These are phyloP conservation scores for Mucor plumbeus DNA, from an alignment of 371 early-diverging fungal species.

Conservation along the genomic window DNA sequence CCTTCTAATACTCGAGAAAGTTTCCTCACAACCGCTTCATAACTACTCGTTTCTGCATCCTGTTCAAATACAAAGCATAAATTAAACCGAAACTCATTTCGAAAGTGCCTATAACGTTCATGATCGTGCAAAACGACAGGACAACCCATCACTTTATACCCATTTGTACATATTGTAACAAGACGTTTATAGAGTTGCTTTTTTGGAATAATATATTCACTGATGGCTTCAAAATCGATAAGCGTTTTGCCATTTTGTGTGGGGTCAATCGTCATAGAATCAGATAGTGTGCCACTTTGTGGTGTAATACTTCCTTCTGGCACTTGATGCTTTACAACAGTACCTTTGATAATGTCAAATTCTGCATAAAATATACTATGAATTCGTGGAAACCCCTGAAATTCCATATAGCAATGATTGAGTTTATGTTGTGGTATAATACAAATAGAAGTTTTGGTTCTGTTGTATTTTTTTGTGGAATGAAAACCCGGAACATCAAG, in stretches of 20 bases:
- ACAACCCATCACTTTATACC: conserved; percentile 79
- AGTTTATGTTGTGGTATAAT: neutral
- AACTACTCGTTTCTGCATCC: conserved; percentile 72
- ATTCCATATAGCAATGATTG: conserved; percentile 39
- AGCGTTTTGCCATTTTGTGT: conserved; percentile 41
- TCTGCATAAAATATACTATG: conserved; percentile 84
- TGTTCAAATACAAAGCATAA: conserved; percentile 90
- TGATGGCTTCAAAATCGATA: conserved; percentile 85
- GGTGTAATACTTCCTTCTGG: conserved; percentile 78
- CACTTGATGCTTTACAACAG: conserved; percentile 82
- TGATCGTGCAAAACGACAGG: conserved; percentile 77
- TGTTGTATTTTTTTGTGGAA: neutral
- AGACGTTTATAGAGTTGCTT: conserved; percentile 78
- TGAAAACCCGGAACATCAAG: neutral
- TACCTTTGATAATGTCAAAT: conserved; percentile 86
- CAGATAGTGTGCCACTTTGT: conserved; percentile 2
- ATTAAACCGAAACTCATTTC: conserved; percentile 90
- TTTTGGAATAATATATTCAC: conserved; percentile 90
- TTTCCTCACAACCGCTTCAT: conserved; percentile 83
- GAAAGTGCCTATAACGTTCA: conserved; percentile 64
- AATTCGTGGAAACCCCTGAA: conserved; percentile 77
- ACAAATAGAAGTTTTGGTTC: no score
- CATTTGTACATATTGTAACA: conserved; percentile 74
- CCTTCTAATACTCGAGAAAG: conserved; percentile 78
- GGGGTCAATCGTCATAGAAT: conserved; percentile 7